These are phyloP conservation scores for Pyrenophora tritici-repentis DNA, from an alignment of 2,329 filamentous ascomycete genomes.

Conservation along the genomic window DNA sequence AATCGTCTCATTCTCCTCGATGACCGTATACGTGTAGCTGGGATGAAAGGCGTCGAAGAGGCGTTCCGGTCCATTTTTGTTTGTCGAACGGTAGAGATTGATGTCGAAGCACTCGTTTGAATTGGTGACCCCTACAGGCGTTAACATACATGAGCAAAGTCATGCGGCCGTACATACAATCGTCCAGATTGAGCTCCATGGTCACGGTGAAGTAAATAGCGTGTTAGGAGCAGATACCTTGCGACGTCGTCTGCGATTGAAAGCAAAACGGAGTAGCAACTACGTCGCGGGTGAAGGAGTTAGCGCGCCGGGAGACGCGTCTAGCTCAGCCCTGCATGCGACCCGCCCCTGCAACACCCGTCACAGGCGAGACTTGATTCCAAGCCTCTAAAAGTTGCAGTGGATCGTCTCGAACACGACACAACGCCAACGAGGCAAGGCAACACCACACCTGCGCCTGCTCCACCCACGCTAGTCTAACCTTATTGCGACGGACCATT, in stretches of 20 bases:
- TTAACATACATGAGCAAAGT: neutral
- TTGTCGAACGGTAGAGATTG: slow-evolving; percentile 42
- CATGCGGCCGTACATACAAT: slow-evolving; percentile 33
- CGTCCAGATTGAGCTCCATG: slow-evolving; percentile 37
- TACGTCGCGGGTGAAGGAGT: slow-evolving; percentile 15
- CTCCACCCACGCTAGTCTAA: slow-evolving; percentile 4
- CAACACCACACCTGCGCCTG: too few relatives aligned
- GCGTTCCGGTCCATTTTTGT: slow-evolving; percentile 24
- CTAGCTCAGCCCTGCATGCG: slow-evolving; percentile 30
- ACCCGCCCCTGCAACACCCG: slow-evolving; percentile 13
- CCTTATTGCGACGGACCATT: slow-evolving; percentile 6
- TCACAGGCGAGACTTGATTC: slow-evolving; percentile 1
- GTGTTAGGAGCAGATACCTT: neutral
- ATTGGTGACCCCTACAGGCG: slow-evolving; percentile 35
- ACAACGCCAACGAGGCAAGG: neutral
- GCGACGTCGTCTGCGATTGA: slow-evolving; percentile 3
- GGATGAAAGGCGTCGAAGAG: slow-evolving; percentile 74
- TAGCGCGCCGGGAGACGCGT: slow-evolving; percentile 31
- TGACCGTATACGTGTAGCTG: slow-evolving; percentile 87
- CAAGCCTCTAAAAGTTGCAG: slow-evolving; percentile 19
- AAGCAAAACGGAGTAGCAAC: neutral
- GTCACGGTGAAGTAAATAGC: neutral
- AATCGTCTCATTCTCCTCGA: slow-evolving; percentile 89
- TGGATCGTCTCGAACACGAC: slow-evolving; percentile 3
- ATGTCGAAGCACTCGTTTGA: slow-evolving; percentile 48